Base-by-base conservation (phyloP, 2,329 filamentous ascomycete genomes). In the Rhytidhysteron rufulum region DNA sequence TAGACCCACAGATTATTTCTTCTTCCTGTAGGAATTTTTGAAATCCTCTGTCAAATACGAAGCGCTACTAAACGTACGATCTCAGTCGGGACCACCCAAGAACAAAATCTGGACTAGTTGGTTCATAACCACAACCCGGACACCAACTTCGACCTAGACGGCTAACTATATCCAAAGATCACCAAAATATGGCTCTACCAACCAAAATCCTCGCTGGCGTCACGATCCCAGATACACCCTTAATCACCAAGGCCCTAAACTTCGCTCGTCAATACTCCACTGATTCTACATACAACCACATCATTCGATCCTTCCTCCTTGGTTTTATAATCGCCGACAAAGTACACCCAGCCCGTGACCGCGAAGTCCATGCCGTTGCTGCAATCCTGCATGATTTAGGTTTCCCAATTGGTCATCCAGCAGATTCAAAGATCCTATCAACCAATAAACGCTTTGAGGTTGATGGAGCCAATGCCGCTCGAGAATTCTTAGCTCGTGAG, bases 401-500 rank as follows among this genome's bases (percentile, higher is more conserved):
- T 11, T 71, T 65, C 39, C 55, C 50, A 8, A 63, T 54, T 3
- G 54, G 57, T 11, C 17, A 16, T 20, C 20, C 34, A 13, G 34
- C 13, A 5, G 25, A 38, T 15, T 5, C 42, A 11, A 48, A 53
- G 25, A 40, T 68, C 5, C 43, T 72, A n/a, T 69, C 64, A 30
- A 32, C 48, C 1, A 69, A 74, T 50, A 68, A 67, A 19, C 64
- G 72, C 6, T 76, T 76, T 49, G 72, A 76, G 41, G 69, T 75
- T 19, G 73, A 75, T 47, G 66, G 71, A 9, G 72, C 71, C 7
- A 65, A 71, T 41, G 68, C 63, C 1, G 68, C 71, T 2, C 53
- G 67, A 1, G 53, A 64, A 1, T 74, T 73, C 41, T 43, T 72
- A 34, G 40, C 38, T 7, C 24, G 24, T 21, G 13, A 22, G 17